These are phyloP conservation scores for Caulochytrium protostelioides DNA, from an alignment of 371 early-diverging fungal species.

Conservation along the genomic window DNA sequence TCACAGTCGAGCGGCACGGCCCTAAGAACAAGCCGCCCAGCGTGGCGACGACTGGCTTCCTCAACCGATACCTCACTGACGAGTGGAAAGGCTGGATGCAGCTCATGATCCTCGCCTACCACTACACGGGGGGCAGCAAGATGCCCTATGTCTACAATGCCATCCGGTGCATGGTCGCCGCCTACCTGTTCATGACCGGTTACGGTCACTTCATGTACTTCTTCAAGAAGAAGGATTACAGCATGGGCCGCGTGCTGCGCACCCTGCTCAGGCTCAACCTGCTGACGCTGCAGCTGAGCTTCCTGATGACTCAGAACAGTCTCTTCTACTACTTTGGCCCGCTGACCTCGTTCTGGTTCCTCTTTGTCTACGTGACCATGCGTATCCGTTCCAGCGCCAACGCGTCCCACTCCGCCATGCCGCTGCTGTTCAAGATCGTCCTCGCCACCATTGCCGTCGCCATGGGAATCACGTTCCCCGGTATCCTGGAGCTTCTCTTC, in stretches of 20 bases:
- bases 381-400: conserved; percentile 21
- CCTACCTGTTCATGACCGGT: conserved; percentile 60
- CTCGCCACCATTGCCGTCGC: conserved; percentile 15
- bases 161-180: conserved; percentile 44
- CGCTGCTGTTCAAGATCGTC: conserved; percentile 27
- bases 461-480: conserved; percentile 17
- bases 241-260: conserved; percentile 29
- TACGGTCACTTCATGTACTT: conserved; percentile 50
- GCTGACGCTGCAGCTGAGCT: conserved; percentile 36
- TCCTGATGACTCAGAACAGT: conserved; percentile 40
- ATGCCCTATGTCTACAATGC: conserved; percentile 42
- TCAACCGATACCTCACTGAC: conserved; percentile 49
- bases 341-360: conserved; percentile 44
- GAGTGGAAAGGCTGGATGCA: conserved; percentile 82
- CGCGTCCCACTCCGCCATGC: conserved; percentile 18
- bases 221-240: conserved; percentile 41
- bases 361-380: conserved; percentile 42
- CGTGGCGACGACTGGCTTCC: conserved; percentile 28
- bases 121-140: conserved; percentile 40
- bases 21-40: no score
- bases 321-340: conserved; percentile 55
- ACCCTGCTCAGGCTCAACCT: conserved; percentile 46
- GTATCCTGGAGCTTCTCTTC: conserved; percentile 21
- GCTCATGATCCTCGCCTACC: conserved; percentile 46
- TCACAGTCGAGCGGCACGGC: conserved; percentile 28